phyloP scores from a whole-genome alignment of 768 basidiomycete genomes.

The Cystofilobasidium macerans region DNA sequence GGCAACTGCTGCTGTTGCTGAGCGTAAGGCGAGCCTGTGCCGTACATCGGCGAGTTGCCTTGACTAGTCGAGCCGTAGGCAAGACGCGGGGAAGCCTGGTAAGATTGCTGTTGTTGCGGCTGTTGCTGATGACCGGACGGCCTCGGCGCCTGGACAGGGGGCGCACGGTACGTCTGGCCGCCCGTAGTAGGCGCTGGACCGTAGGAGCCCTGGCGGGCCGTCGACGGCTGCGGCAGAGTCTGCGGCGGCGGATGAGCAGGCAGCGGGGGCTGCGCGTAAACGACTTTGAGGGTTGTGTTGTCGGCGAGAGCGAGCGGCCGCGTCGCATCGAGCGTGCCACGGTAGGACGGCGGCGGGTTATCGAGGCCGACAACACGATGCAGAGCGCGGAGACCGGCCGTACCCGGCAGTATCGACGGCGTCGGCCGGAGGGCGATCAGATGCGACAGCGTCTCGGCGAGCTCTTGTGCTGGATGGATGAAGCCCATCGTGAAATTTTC shows the following conservation, averaged over 20 bases:
- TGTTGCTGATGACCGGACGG: neutral
- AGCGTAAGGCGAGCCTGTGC: neutral
- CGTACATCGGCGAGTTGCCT: neutral
- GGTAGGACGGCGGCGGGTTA: neutral
- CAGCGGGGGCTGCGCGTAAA: neutral
- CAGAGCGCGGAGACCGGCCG: neutral
- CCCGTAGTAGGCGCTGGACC: neutral
- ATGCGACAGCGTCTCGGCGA: neutral
- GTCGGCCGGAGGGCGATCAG: slow-evolving; percentile 2
- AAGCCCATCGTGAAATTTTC: no score
- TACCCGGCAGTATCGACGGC: neutral
- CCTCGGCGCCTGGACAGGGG: neutral
- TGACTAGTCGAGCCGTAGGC: neutral
- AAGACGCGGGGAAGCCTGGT: neutral
- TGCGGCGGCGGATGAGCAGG: neutral
- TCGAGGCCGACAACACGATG: neutral
- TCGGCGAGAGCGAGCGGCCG: neutral
- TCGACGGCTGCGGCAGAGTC: neutral
- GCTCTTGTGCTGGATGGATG: neutral
- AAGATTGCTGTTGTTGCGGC: neutral
- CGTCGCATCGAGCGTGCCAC: slow-evolving; percentile 3
- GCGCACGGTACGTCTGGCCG: neutral
- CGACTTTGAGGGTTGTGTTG: slow-evolving; percentile 5
- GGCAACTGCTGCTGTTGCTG: neutral
- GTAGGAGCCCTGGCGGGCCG: neutral